Evolutionary conservation across 2,329 filamentous ascomycete species (phyloP), one percentile per base, ranked within the genome.

Genomic region (Orbilia quercus): DNA sequence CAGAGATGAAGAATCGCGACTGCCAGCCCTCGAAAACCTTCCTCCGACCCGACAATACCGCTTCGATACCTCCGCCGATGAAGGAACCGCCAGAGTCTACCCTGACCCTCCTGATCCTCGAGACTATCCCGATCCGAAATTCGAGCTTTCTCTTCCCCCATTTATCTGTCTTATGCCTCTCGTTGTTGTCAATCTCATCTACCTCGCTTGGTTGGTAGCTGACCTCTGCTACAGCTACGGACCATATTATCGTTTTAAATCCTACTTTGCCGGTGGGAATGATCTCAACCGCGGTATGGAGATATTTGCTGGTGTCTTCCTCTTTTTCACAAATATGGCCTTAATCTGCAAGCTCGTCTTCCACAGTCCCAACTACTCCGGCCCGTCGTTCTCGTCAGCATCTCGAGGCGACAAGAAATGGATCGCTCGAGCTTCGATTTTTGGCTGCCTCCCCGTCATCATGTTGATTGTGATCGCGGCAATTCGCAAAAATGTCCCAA

Each of bases 241-340:
- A 7, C 69, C 69, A 12, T 73, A 73, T 20, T 51, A 53, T 28
- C 69, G 69, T 31, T 73, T 60, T 54, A 73, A 73, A 50, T 20
- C 47, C 14, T 73, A 73, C 48, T 73, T 73, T 20, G 59, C 69
- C 14, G 47, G 53, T 9, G 38, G 48, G 6, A 54, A 53, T 20
- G 48, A 71, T 7, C 44, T 73, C 38, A 73, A 73, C 60, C 59
- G 60, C 4, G 69, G 69, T 16, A 73, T 73, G 69, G 53, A 73
- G 31, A 73, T 73, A 28, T 73, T 73, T 28, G 69, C 69, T 14
- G 69, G 69, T 5, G 69, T 73, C 11, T 73, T 73, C 28, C 60
- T 73, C 38, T 73, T 73, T 18, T 38, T 73, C 36, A 73, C 69
- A 9, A 73, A 73, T 20, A 73, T 73, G 69, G 69, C 59, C 14